Conservation (phyloP, 352 stramenopile species). For the Phytopythium mirpurense region DNA sequence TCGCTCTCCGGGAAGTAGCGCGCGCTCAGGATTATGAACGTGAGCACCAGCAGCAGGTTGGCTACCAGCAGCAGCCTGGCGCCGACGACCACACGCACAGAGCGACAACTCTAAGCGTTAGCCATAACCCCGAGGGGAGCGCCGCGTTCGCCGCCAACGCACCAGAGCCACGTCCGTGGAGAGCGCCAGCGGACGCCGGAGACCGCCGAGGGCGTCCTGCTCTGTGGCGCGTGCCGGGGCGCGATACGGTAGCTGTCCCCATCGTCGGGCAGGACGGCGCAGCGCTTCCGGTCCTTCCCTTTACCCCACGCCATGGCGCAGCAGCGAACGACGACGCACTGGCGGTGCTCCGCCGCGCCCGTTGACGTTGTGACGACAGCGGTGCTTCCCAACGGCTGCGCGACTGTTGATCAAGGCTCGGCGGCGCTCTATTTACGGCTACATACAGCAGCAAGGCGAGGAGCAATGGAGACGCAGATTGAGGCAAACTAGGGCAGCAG, state of each 20-base stretch:
- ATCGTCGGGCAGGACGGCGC: conserved; percentile 4
- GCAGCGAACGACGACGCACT: neutral
- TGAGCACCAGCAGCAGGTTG: conserved; percentile 37
- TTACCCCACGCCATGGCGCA: neutral
- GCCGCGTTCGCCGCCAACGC: too few species aligned
- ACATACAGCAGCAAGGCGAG: neutral
- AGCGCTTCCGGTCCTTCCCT: neutral
- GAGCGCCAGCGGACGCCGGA: conserved; percentile 5
- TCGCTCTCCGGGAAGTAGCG: conserved; percentile 34
- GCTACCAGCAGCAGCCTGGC: conserved; percentile 38
- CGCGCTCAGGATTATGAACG: conserved; percentile 54
- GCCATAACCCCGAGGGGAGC: too few species aligned
- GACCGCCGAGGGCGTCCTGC: neutral
- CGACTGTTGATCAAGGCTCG: neutral
- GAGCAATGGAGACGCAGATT: neutral
- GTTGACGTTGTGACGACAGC: neutral
- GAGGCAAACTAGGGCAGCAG: too few species aligned
- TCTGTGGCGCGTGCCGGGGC: neutral
- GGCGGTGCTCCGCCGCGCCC: neutral
- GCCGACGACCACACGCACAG: neutral
- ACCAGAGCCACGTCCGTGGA: conserved; percentile 18
- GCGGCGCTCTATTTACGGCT: too few species aligned
- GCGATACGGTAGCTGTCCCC: neutral
- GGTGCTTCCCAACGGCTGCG: neutral
- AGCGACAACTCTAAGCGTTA: too few species aligned